A percentile compares a stretch with the other conserved stretches of the same genome.
Evolutionary conservation across 495 filamentous ascomycete genomes (phyloP).

Genomic region (Daldinia concentrica): DNA sequence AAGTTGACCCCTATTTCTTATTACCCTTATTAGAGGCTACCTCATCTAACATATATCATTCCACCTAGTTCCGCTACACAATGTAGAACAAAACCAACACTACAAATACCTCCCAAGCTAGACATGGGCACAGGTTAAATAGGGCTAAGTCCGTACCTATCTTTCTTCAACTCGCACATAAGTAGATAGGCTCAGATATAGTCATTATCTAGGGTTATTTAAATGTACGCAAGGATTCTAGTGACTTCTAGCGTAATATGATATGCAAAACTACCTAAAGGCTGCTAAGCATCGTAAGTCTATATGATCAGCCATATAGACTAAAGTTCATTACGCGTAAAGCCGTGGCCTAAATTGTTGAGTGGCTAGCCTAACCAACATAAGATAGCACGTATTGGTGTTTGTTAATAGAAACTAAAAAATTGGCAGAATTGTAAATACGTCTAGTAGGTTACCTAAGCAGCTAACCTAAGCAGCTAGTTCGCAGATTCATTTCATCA

Average conservation of each 20-base stretch:
- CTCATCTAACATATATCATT: not conserved
- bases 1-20: constrained; percentile 6
- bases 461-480: constrained; percentile 12
- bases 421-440: constrained; percentile 11
- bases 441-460: constrained; percentile 18
- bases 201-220: not conserved
- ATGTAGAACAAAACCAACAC: constrained; percentile 11
- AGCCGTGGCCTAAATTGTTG: not conserved
- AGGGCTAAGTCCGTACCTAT: not conserved
- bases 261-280: not conserved
- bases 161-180: not conserved
- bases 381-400: not conserved
- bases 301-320: not conserved
- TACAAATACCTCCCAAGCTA: not conserved
- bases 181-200: not conserved
- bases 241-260: not conserved
- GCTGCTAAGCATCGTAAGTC: not conserved
- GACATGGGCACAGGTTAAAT: not conserved
- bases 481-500: constrained; percentile 28
- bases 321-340: not conserved
- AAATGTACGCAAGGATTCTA: not conserved
- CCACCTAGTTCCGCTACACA: constrained; percentile 33
- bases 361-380: not conserved
- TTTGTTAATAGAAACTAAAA: not conserved
- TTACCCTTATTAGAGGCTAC: not conserved